These are phyloP conservation scores for Kalaharituber pfeilii DNA, from an alignment of 2,329 filamentous ascomycete genomes.

Conservation along the genomic window DNA sequence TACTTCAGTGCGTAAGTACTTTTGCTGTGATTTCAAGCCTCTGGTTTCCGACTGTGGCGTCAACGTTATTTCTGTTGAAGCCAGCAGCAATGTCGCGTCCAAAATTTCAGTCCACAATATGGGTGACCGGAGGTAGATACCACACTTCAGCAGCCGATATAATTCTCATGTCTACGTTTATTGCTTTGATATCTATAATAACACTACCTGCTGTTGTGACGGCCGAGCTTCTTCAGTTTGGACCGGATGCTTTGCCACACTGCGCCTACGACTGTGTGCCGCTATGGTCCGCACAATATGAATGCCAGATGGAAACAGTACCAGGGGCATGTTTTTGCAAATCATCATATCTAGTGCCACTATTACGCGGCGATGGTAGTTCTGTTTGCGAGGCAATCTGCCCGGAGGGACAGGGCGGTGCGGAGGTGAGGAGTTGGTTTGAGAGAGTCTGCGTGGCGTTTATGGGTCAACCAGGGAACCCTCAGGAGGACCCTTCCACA, in stretches of 20 bases:
- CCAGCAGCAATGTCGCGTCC: too few relatives aligned
- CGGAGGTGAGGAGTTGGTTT: slow-evolving; percentile 7
- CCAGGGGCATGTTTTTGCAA: slow-evolving; percentile 12
- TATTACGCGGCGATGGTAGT: slow-evolving; percentile 3
- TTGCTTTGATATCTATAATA: neutral
- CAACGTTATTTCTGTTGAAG: too few relatives aligned
- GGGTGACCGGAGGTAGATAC: too few relatives aligned
- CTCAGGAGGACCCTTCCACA: neutral
- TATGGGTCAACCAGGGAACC: neutral
- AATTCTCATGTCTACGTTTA: neutral
- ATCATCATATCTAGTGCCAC: slow-evolving; percentile 4
- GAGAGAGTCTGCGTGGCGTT: slow-evolving; percentile 3
- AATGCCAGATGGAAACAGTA: slow-evolving; percentile 4
- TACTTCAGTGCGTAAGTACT: too few relatives aligned
- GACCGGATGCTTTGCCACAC: slow-evolving; percentile 4
- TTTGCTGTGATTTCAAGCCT: too few relatives aligned
- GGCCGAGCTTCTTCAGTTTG: neutral
- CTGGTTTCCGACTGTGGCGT: too few relatives aligned
- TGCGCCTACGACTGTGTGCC: slow-evolving; percentile 14
- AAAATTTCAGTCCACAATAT: too few relatives aligned
- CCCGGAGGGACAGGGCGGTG: neutral
- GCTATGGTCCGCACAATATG: slow-evolving; percentile 14
- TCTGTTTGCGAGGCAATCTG: slow-evolving; percentile 6
- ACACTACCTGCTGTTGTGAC: neutral
- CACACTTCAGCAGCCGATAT: too few relatives aligned